A percentile compares a stretch with the other conserved stretches of the same genome.
Evolutionary conservation across 2,329 filamentous ascomycete genomes (phyloP).

Genomic region (Rhytidhysteron rufulum): DNA sequence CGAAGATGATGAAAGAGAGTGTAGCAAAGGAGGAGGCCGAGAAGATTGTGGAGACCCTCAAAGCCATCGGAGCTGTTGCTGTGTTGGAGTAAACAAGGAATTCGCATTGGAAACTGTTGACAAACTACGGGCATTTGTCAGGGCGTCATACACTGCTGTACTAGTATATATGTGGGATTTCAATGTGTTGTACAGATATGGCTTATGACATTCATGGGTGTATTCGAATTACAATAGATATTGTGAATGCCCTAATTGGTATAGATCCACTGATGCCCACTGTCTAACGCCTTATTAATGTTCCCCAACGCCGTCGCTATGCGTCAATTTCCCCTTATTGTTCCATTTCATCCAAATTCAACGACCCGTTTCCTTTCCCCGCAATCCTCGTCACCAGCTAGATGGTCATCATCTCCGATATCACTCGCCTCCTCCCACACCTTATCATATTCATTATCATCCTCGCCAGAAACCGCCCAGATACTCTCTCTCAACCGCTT

Average conservation of each 20-base stretch:
- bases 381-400: constrained; percentile 71
- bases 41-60: constrained; percentile 95
- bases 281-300: not conserved
- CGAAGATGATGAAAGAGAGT: constrained; percentile 98
- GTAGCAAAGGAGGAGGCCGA: constrained; percentile 98
- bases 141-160: constrained; percentile 19
- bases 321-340: not conserved
- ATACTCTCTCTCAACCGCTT: constrained; percentile 89
- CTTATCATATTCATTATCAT: constrained; percentile 70
- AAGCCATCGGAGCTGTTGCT: constrained; percentile 85
- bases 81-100: constrained; percentile 77
- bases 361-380: constrained; percentile 50
- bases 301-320: not conserved
- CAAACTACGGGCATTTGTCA: constrained; percentile 1
- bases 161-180: constrained; percentile 30
- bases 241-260: constrained; percentile 16
- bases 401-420: constrained; percentile 79
- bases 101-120: too few relatives aligned
- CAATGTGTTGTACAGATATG: constrained; percentile 32
- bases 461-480: constrained; percentile 73
- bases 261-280: constrained; percentile 18
- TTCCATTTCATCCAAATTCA: constrained; percentile 28
- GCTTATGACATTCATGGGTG: constrained; percentile 23
- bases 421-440: constrained; percentile 87
- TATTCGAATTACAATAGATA: constrained; percentile 18